Conservation (phyloP, 2,329 filamentous ascomycete species). For the Fusarium luffae region DNA sequence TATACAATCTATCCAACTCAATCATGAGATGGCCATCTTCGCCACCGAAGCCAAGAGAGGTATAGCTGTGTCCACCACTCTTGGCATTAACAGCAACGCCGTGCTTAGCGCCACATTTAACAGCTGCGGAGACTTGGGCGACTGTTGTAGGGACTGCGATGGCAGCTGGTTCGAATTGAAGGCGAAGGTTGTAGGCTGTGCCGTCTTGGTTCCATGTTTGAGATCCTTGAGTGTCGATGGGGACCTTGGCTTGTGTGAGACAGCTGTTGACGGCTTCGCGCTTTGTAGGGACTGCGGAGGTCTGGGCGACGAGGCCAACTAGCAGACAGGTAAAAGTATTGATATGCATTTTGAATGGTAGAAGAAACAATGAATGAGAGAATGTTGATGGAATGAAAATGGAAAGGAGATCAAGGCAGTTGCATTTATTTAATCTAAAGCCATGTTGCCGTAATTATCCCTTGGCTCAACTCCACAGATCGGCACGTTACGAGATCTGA, state of each 20-base stretch:
- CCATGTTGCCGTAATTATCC: not conserved
- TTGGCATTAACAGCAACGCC: slow-evolving; percentile 62
- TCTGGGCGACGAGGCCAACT: not conserved
- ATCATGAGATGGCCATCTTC: slow-evolving; percentile 55
- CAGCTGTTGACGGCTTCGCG: slow-evolving; percentile 45
- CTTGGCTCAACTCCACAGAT: slow-evolving; percentile 13
- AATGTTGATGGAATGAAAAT: not conserved
- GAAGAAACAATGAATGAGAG: not conserved
- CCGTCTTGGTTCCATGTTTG: slow-evolving; percentile 50
- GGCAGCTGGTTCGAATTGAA: slow-evolving; percentile 48
- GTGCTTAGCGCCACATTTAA: slow-evolving; percentile 57
- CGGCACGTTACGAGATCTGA: slow-evolving; percentile 13
- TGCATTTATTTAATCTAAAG: slow-evolving; percentile 12
- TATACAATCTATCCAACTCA: slow-evolving; percentile 54
- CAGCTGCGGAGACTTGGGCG: slow-evolving; percentile 57
- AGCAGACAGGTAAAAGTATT: slow-evolving; percentile 3
- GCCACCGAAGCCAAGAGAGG: slow-evolving; percentile 59
- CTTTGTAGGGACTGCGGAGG: slow-evolving; percentile 33
- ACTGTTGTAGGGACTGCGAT: slow-evolving; percentile 50
- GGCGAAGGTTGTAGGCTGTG: slow-evolving; percentile 50
- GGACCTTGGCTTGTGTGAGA: slow-evolving; percentile 44
- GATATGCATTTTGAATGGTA: not conserved
- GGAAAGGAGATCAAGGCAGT: not conserved
- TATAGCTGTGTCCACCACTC: slow-evolving; percentile 66
- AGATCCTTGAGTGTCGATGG: slow-evolving; percentile 36